Conservation (phyloP, 1,284 basidiomycete species). For the Puccinia polysora region DNA sequence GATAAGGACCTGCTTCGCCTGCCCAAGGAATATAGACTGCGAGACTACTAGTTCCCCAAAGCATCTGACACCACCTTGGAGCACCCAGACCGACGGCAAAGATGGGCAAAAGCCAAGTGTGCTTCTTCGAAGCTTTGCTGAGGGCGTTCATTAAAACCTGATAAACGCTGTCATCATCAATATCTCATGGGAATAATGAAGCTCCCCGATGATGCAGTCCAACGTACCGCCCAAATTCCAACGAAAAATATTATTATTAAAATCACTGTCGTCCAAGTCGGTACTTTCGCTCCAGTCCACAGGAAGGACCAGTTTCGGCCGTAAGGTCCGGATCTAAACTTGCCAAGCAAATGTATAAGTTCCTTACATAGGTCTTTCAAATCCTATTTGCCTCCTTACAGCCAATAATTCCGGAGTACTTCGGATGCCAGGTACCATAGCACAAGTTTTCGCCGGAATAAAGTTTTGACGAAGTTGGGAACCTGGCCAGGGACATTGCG, state of each 20-base stretch:
- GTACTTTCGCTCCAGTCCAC: constrained; percentile 70
- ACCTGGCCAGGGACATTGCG: constrained; percentile 85
- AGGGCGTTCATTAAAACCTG: constrained; percentile 63
- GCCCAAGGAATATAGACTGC: constrained; percentile 88
- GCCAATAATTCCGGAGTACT: constrained; percentile 82
- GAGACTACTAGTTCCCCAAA: constrained; percentile 81
- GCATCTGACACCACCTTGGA: constrained; percentile 82
- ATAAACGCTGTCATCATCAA: not conserved
- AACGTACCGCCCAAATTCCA: constrained; percentile 66
- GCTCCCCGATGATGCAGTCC: too few species aligned
- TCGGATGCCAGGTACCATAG: constrained; percentile 80
- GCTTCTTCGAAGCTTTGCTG: constrained; percentile 80
- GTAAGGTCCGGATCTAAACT: constrained; percentile 54
- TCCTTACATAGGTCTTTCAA: too few species aligned
- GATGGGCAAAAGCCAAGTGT: constrained; percentile 86
- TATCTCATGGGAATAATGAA: too few species aligned
- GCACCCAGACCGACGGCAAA: constrained; percentile 88
- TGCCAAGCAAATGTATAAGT: too few species aligned
- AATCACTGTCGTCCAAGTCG: constrained; percentile 73
- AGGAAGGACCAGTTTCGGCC: constrained; percentile 90
- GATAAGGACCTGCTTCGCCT: constrained; percentile 72
- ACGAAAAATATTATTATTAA: constrained; percentile 79
- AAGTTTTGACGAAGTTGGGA: constrained; percentile 77
- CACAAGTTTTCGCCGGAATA: constrained; percentile 81
- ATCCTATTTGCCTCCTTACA: too few species aligned